Percentiles rank a stretch among this genome's conserved stretches.
Conservation (phyloP, 371 early-diverging fungal species). For the Funneliformis caledonium region DNA sequence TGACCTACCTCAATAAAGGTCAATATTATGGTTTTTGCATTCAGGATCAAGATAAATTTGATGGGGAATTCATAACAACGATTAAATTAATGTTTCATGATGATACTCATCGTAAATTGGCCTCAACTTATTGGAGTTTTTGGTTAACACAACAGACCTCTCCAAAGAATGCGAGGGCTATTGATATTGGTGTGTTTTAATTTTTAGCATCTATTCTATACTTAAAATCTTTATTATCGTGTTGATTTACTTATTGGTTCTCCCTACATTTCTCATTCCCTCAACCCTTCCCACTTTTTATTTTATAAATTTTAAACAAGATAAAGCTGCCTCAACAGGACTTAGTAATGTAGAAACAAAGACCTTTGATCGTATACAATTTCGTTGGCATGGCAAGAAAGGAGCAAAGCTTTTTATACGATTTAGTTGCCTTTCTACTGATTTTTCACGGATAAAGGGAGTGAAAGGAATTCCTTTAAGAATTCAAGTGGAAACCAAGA, state of each 20-base stretch:
- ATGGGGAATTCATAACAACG: constrained; percentile 61
- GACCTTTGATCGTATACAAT: constrained; percentile 73
- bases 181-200: constrained; percentile 60
- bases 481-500: constrained; percentile 59
- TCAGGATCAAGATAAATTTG: constrained; percentile 54
- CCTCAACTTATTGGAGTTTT: constrained; percentile 75
- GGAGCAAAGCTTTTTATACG: constrained; percentile 73
- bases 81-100: constrained; percentile 77
- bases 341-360: constrained; percentile 59
- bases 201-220: neutral
- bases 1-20: constrained; percentile 72
- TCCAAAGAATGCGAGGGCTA: constrained; percentile 67
- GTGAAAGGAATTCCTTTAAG: constrained; percentile 85
- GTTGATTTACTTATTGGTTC: neutral
- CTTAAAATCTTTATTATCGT: neutral
- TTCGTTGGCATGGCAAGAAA: constrained; percentile 73
- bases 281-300: neutral
- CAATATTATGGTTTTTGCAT: constrained; percentile 62
- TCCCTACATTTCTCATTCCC: neutral
- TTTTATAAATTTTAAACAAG: constrained; percentile 37
- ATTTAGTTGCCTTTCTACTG: constrained; percentile 82
- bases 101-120: constrained; percentile 70
- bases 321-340: constrained; percentile 54
- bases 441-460: constrained; percentile 83
- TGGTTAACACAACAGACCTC: constrained; percentile 77